Conservation (phyloP, 345 rosid species). For the Boechera retrofracta region DNA sequence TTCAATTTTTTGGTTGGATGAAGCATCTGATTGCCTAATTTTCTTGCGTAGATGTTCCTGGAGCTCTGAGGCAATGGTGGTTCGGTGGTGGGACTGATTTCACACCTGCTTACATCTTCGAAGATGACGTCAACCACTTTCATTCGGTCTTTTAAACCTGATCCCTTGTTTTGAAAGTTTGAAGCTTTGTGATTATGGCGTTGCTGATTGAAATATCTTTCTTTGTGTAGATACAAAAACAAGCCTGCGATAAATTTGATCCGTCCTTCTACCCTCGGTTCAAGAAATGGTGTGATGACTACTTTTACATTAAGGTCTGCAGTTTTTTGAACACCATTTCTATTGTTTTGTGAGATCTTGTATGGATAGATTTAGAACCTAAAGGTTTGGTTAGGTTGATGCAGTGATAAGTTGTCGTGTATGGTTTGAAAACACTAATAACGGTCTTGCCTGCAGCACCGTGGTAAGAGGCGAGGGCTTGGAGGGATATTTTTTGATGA, state of each 20-base stretch:
- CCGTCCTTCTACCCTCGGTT: conserved; percentile 81
- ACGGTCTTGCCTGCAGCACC: conserved; percentile 65
- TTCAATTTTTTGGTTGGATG: background rate
- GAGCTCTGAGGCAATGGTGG: conserved; percentile 99
- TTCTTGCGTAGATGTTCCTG: conserved; percentile 65
- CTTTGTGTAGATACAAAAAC: conserved; percentile 66
- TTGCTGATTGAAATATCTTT: background rate
- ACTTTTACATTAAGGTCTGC: conserved; percentile 81
- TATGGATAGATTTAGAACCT: background rate
- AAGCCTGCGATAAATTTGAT: conserved; percentile 84
- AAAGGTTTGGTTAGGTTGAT: conserved; percentile 13
- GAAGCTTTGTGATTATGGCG: conserved; percentile 11
- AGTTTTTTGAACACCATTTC: background rate
- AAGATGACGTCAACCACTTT: conserved; percentile 92
- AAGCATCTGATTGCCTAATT: background rate
- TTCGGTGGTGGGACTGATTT: conserved; percentile 99
- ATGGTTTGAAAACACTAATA: background rate
- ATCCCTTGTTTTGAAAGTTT: background rate
- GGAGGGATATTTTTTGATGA: conserved; percentile 98
- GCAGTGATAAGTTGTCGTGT: background rate
- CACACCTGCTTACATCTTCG: conserved; percentile 91
- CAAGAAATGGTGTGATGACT: conserved; percentile 97
- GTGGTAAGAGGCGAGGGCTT: conserved; percentile 89
- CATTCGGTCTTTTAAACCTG: conserved; percentile 60
- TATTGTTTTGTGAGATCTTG: conserved; percentile 23